phyloP scores from a whole-genome alignment of 805 yeast genomes.

The Wickerhamiella parazyma region DNA sequence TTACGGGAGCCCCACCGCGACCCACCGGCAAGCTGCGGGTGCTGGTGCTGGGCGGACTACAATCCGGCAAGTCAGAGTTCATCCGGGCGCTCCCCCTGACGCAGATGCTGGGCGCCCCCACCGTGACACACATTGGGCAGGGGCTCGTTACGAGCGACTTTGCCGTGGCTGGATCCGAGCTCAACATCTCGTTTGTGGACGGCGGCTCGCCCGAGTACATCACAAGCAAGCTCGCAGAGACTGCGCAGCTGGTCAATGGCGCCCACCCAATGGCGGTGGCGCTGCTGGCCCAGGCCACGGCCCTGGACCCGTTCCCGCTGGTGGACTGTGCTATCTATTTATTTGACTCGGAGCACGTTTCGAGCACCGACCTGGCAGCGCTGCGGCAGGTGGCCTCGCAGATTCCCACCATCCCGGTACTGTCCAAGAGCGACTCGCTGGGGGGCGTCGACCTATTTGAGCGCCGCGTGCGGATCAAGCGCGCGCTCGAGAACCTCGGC shows the following conservation, averaged over 20 bases:
- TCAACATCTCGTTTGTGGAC: conserved; percentile 6
- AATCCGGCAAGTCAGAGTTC: conserved; percentile 11
- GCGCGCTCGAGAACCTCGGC: conserved; percentile 1
- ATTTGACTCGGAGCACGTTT: neutral
- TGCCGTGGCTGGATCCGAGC: neutral
- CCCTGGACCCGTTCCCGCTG: conserved; percentile 11
- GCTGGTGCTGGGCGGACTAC: conserved; percentile 10
- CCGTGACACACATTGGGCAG: neutral
- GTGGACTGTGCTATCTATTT: conserved; percentile 12
- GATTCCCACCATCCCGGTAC: conserved; percentile 10
- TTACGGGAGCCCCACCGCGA: neutral
- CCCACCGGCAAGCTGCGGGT: conserved; percentile 12
- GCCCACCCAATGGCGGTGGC: conserved; percentile 9
- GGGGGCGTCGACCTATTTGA: conserved; percentile 7
- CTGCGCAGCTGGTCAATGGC: conserved; percentile 13
- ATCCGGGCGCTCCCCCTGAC: neutral
- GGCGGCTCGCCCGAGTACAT: conserved; percentile 1
- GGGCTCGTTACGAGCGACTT: conserved; percentile 2
- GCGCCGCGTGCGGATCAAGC: conserved; percentile 4
- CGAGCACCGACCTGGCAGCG: conserved; percentile 4
- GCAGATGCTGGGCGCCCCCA: neutral
- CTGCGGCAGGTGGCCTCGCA: conserved; percentile 6
- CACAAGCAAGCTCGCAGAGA: conserved; percentile 9
- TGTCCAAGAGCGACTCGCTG: conserved; percentile 9
- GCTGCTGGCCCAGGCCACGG: conserved; percentile 7